Percentiles rank a stretch among this genome's conserved stretches.
phyloP scores from a whole-genome alignment of 2,329 filamentous ascomycete species.

The Pyrenochaeta sp. region DNA sequence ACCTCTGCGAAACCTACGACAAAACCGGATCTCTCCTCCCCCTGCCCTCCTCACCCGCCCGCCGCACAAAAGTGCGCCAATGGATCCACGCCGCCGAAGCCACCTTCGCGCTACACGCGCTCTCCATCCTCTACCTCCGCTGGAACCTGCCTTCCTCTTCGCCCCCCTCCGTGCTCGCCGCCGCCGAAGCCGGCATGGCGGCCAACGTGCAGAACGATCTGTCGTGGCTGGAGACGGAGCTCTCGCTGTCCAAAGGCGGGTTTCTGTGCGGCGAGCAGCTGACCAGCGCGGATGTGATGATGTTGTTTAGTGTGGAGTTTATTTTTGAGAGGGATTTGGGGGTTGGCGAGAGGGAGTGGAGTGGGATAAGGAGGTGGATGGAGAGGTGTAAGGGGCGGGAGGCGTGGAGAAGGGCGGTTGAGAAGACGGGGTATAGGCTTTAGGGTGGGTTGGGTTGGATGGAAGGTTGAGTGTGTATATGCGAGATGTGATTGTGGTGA shows the following conservation, averaged over 20 bases:
- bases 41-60: slow-evolving; percentile 33
- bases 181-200: slow-evolving; percentile 49
- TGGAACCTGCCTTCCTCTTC: slow-evolving; percentile 50
- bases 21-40: slow-evolving; percentile 48
- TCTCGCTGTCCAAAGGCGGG: slow-evolving; percentile 46
- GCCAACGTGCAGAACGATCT: slow-evolving; percentile 56
- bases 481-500: no score
- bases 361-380: slow-evolving; percentile 44
- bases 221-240: slow-evolving; percentile 54
- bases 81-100: slow-evolving; percentile 59
- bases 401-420: slow-evolving; percentile 48
- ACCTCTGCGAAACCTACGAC: slow-evolving; percentile 58
- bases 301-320: slow-evolving; percentile 53
- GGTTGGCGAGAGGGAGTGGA: slow-evolving; percentile 39
- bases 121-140: slow-evolving; percentile 55
- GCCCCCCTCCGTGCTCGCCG: slow-evolving; percentile 36
- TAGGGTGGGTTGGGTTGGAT: no score
- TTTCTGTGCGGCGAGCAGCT: slow-evolving; percentile 54
- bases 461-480: no score
- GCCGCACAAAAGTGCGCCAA: slow-evolving; percentile 50
- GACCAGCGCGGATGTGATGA: slow-evolving; percentile 56
- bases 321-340: slow-evolving; percentile 50
- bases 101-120: slow-evolving; percentile 54
- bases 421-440: slow-evolving; percentile 49
- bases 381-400: slow-evolving; percentile 45